Evolutionary conservation across 2,329 filamentous ascomycete genomes (phyloP).

Genomic region (Pseudogymnoascus sp.): DNA sequence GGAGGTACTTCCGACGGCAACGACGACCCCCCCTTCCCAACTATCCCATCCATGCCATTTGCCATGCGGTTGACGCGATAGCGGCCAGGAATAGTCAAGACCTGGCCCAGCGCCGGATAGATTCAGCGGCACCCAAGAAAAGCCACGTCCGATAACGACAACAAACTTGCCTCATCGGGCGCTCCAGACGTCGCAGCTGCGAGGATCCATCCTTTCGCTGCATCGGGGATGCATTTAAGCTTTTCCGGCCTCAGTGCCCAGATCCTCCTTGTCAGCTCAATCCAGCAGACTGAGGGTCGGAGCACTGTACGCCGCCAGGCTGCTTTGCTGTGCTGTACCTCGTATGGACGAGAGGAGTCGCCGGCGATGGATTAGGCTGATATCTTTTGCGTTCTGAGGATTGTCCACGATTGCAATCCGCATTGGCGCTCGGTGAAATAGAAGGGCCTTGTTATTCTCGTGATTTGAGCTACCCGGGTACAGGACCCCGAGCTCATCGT

Average conservation of each 20-base stretch:
- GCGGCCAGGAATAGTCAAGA: slow-evolving; percentile 7
- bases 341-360: background rate
- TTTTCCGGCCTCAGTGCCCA: background rate
- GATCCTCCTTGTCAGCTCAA: background rate
- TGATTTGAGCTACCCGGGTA: background rate
- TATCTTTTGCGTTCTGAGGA: background rate
- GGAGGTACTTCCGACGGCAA: background rate
- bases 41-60: slow-evolving; percentile 4
- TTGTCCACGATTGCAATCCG: background rate
- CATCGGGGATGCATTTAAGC: background rate
- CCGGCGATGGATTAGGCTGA: slow-evolving; percentile 1
- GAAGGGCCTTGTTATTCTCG: background rate
- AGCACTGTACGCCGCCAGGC: background rate
- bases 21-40: background rate
- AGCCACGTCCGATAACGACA: slow-evolving; percentile 1
- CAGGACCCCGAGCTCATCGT: background rate
- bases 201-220: background rate
- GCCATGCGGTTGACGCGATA: slow-evolving; percentile 5
- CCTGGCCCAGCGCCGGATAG: slow-evolving; percentile 1
- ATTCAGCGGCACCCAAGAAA: background rate
- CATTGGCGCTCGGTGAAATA: slow-evolving; percentile 5
- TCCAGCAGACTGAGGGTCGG: background rate
- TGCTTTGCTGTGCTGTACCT: background rate
- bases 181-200: background rate
- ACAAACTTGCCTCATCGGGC: slow-evolving; percentile 3